Evolutionary conservation across 805 yeast species (phyloP).

Genomic region (Saccharomycopsis sp.): DNA sequence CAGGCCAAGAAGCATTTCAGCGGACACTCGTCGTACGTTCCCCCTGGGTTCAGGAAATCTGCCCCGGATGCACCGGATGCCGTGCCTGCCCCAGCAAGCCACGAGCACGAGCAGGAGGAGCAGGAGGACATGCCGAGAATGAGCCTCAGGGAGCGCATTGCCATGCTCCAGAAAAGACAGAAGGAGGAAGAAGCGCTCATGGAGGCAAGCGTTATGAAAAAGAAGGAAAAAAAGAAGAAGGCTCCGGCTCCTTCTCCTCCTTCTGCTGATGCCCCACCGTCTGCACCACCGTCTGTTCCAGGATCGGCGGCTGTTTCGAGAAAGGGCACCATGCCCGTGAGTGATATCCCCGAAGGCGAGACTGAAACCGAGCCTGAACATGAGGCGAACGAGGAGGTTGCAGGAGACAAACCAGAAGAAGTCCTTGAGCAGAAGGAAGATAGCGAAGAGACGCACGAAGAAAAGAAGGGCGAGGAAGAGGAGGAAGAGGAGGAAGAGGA

Average conservation of each 20-base stretch:
- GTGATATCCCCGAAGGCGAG: no score
- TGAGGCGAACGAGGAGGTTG: not conserved
- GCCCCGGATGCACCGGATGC: constrained; percentile 22
- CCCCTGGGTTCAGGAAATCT: constrained; percentile 25
- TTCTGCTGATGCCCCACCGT: not conserved
- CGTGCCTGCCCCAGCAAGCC: not conserved
- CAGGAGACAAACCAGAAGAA: constrained; percentile 3
- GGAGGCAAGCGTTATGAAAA: constrained; percentile 46
- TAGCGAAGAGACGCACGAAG: constrained; percentile 17
- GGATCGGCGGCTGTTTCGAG: constrained; percentile 1
- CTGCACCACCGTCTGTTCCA: constrained; percentile 4
- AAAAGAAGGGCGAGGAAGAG: constrained; percentile 18
- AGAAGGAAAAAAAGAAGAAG: constrained; percentile 40
- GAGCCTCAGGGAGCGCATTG: constrained; percentile 81
- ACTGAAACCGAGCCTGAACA: no score
- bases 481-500: constrained; percentile 22
- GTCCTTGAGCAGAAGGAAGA: constrained; percentile 3
- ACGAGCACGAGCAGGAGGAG: constrained; percentile 24
- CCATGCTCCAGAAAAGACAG: constrained; percentile 71
- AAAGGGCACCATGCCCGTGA: no score
- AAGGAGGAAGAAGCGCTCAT: constrained; percentile 70
- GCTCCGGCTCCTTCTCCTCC: constrained; percentile 16
- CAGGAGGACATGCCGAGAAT: constrained; percentile 62
- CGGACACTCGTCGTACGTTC: constrained; percentile 52
- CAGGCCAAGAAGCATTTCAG: constrained; percentile 48